Percentiles rank a stretch among this genome's conserved stretches.
These are phyloP conservation scores for Zoysia japonica DNA, from an alignment of 176 grass and related monocot species.

Conservation along the genomic window DNA sequence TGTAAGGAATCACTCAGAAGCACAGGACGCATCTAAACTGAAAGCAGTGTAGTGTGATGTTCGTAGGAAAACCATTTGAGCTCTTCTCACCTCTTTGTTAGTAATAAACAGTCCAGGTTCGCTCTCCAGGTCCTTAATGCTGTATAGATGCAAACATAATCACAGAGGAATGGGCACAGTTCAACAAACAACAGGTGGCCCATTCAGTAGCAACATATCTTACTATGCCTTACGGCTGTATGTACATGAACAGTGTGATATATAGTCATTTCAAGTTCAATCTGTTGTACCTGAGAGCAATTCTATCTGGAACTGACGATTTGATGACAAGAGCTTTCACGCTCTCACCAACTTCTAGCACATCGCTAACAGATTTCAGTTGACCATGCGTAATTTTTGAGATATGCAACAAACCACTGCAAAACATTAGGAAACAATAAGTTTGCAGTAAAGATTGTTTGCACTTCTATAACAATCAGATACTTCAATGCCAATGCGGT, in stretches of 20 bases:
- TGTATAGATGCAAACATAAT: constrained; percentile 20
- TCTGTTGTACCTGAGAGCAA: constrained; percentile 63
- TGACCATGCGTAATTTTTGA: constrained; percentile 70
- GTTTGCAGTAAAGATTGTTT: constrained; percentile 3
- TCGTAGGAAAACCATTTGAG: not conserved
- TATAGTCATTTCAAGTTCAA: not conserved
- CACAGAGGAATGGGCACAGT: not conserved
- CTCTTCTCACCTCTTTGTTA: constrained; percentile 56
- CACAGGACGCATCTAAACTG: not conserved
- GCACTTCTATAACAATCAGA: not conserved
- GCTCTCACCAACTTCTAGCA: constrained; percentile 63
- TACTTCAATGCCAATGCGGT: not conserved
- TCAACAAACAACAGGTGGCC: not conserved
- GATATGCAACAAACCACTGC: constrained; percentile 76
- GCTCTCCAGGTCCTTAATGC: constrained; percentile 72
- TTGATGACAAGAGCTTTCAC: constrained; percentile 83
- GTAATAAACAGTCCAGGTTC: constrained; percentile 74
- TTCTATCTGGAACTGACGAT: constrained; percentile 63
- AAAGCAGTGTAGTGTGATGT: not conserved
- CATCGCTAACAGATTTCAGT: constrained; percentile 53
- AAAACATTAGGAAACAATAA: not conserved
- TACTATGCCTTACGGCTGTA: not conserved
- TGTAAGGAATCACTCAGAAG: not conserved
- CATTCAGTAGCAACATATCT: not conserved
- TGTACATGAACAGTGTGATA: not conserved